Conservation (phyloP, 164 flowering plant genomes). For the Annona squamosa region DNA sequence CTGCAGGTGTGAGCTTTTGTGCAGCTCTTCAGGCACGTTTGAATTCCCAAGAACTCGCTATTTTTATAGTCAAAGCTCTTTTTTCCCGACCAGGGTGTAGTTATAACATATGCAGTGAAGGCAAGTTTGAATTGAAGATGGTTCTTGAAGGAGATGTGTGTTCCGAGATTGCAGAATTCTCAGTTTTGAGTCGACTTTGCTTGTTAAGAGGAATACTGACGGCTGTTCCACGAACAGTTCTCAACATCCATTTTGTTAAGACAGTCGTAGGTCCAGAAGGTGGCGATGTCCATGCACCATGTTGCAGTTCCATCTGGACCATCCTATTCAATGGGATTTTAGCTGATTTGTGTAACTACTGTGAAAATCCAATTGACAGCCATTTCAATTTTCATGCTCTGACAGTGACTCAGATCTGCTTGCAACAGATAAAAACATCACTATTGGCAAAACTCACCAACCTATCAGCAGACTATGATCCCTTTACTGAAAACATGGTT, state of each 20-base stretch:
- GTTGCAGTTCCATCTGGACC: conserved; percentile 35
- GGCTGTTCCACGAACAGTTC: conserved; percentile 66
- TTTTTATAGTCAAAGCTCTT: conserved; percentile 44
- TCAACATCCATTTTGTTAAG: conserved; percentile 37
- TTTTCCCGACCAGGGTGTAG: conserved; percentile 26
- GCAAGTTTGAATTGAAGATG: conserved; percentile 27
- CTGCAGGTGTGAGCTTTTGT: conserved; percentile 88
- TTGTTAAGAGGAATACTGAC: conserved; percentile 94
- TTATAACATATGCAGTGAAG: conserved; percentile 13
- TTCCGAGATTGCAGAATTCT: conserved; percentile 39
- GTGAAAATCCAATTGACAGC: conserved; percentile 82
- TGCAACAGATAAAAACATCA: conserved; percentile 92
- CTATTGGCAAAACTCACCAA: conserved; percentile 35
- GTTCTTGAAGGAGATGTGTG: conserved; percentile 47
- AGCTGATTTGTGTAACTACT: conserved; percentile 75
- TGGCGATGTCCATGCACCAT: conserved; percentile 11
- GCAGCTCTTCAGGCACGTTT: conserved; percentile 81
- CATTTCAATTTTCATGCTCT: conserved; percentile 94
- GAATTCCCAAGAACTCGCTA: conserved; percentile 53
- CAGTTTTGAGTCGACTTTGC: conserved; percentile 70
- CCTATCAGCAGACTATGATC: conserved; percentile 35
- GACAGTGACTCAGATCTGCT: conserved; percentile 90
- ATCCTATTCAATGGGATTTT: conserved; percentile 84
- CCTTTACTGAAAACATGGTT: conserved; percentile 62
- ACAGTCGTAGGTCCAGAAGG: conserved; percentile 17